phyloP scores from a whole-genome alignment of 2,329 filamentous ascomycete genomes.

The Xylaria sp. region DNA sequence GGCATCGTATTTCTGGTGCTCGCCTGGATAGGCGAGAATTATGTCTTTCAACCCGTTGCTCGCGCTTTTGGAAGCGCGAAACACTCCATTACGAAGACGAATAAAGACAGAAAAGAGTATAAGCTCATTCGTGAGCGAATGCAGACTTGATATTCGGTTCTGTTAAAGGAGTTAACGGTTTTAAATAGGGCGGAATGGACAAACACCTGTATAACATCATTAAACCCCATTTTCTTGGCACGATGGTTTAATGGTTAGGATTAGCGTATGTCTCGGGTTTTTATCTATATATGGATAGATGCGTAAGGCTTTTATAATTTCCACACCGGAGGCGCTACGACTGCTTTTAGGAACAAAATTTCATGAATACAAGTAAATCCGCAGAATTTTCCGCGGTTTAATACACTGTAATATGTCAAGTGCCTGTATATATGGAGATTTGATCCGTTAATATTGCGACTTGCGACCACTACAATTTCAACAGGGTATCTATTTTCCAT shows the following conservation, averaged over 20 bases:
- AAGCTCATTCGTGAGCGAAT: conserved; percentile 78
- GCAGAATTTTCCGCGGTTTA: background rate
- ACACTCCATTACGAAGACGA: conserved; percentile 59
- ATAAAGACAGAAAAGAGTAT: conserved; percentile 85
- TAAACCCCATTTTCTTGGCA: background rate
- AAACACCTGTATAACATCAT: background rate
- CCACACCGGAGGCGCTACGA: no score
- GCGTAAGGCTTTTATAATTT: no score
- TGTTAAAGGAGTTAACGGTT: background rate
- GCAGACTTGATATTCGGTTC: conserved; percentile 44
- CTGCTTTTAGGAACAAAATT: no score
- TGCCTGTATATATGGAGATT: background rate
- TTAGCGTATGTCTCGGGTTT: no score
- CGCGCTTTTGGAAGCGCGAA: conserved; percentile 68
- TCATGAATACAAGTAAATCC: no score
- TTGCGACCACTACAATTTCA: background rate
- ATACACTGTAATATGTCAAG: background rate
- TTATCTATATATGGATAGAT: no score
- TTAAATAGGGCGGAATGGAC: background rate
- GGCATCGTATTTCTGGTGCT: conserved; percentile 71
- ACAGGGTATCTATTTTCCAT: conserved; percentile 11
- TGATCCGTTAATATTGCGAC: background rate
- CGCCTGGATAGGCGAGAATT: conserved; percentile 74
- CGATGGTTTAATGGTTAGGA: background rate
- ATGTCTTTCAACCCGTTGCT: conserved; percentile 72